Base-by-base conservation (phyloP, 352 stramenopile genomes). In the Globisporangium orthogonon region DNA sequence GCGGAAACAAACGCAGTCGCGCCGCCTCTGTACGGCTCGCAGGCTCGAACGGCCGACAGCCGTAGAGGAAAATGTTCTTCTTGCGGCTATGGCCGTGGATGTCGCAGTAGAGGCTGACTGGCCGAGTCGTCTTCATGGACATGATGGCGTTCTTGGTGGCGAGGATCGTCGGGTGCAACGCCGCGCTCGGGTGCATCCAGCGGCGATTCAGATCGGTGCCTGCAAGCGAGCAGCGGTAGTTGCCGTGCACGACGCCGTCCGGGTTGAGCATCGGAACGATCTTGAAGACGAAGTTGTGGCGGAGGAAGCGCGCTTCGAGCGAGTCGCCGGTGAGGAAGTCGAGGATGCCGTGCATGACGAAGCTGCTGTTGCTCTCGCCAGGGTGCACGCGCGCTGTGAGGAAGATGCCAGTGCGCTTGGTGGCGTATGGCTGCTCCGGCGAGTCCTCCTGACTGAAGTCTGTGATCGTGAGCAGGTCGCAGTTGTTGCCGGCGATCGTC, bases 241-340 rank as follows among this genome's bases (percentile, higher is more conserved):
- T 97, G 50, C 91, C 91, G 57, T 96, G 75, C 52, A 97, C 74
- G n/a, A 97, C 91, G 9, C 91, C 91, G 55, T 97, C 91, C 0
- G 86, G 85, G 58, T 97, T 97, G n/a, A 97, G 71, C 91, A 97
- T 97, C 3, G 91, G 91, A 11, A 97, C 81, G 48, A 97, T 51
- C 54, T 96, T 95, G 61, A 97, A 95, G 17, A 96, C 73, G 49
- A 95, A 96, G 39, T 84, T 67, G 40, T 85, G 71, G 15, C 87
- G 83, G n/a, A 97, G 64, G 46, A 77, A 75, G 29, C 66, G 71
- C 29, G 90, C 88, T 56, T 89, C 86, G 7, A 79, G 66, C 11
- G 84, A 78, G 17, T 64, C 57, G 30, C 83, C 77, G 0, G 85
- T 94, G 50, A 97, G 69, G 52, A 94, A 96, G 15, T 92, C 71